Evolutionary conservation across 225 moss, liverwort and hornwort species (phyloP), one percentile per base, ranked within the genome.

Genomic region (Marchantia polymorpha): DNA sequence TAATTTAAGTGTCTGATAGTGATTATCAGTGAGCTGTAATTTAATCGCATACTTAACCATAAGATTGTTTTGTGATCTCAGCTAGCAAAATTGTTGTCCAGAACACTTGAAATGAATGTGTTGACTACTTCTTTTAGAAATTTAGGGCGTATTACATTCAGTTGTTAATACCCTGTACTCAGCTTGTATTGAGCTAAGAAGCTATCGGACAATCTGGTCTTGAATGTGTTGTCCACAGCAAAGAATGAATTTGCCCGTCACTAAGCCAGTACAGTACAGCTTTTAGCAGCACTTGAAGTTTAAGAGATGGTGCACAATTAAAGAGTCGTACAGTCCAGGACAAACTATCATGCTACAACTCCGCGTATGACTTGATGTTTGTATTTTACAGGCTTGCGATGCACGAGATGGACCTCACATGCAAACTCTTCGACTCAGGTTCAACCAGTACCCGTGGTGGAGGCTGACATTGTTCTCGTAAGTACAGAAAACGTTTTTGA

Each of bases 401-500:
- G 20, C 22, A 58, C 10, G 75, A 59, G 55, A 20, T 75, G 59
- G 56, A 20, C 20, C 10, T 58, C 53, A 13, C 59, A 10, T 58
- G 82, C 82, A 54, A 82, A 72, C 6, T 72, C 76, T 15, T 76
- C 82, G 50, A 76, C 75, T 31, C 76, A 76, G 51, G 72, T 73
- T 71, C 48, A 54, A 75, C 20, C 81, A 25, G 13, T 52, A 47
- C 31, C 71, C 15, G 9, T 30, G 12, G 13, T 65, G 3, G 75
- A 30, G 20, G 58, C 58, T 76, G 76, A 85, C 53, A 66, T 64
- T 60, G 72, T 85, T 82, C 85, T 85, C 51, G 85, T 85, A 50
- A 25, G 82, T 76, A 47, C 0, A 67, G 15, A 26, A 14, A 73
- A 4, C 73, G 29, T 13, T 23, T 52, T 8, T 52, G 49, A 5